phyloP scores from a whole-genome alignment of 164 flowering plant species.

The Chloranthus sessilifolius region DNA sequence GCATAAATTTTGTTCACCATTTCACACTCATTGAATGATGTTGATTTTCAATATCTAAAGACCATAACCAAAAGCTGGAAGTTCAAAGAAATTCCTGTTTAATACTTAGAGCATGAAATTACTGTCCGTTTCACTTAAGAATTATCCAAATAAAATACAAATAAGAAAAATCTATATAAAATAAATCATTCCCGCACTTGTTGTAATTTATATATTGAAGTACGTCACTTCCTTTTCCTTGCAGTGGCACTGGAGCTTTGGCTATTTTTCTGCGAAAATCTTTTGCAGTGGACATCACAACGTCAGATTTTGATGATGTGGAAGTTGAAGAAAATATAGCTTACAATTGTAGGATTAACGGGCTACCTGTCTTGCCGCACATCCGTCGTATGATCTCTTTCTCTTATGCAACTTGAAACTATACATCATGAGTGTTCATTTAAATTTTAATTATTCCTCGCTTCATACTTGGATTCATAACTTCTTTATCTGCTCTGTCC shows the following conservation, averaged over 20 bases:
- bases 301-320: slow-evolving; percentile 81
- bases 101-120: too few relatives aligned
- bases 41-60: neutral
- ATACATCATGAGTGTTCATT: too few relatives aligned
- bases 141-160: too few relatives aligned
- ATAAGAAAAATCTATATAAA: too few relatives aligned
- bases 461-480: neutral
- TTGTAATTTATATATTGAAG: neutral
- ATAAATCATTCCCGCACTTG: too few relatives aligned
- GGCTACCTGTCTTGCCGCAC: slow-evolving; percentile 70
- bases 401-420: slow-evolving; percentile 2
- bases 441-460: neutral
- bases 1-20: neutral
- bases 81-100: neutral
- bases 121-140: too few relatives aligned
- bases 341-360: slow-evolving; percentile 70
- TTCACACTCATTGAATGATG: neutral
- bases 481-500: neutral
- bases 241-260: slow-evolving; percentile 97
- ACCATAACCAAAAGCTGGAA: neutral
- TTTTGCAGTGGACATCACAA: slow-evolving; percentile 70
- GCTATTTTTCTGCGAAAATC: slow-evolving; percentile 73
- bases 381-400: slow-evolving; percentile 58
- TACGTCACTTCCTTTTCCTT: slow-evolving; percentile 9
- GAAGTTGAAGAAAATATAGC: slow-evolving; percentile 91